Conservation (phyloP, 495 filamentous ascomycete species). For the Podospora sp. region DNA sequence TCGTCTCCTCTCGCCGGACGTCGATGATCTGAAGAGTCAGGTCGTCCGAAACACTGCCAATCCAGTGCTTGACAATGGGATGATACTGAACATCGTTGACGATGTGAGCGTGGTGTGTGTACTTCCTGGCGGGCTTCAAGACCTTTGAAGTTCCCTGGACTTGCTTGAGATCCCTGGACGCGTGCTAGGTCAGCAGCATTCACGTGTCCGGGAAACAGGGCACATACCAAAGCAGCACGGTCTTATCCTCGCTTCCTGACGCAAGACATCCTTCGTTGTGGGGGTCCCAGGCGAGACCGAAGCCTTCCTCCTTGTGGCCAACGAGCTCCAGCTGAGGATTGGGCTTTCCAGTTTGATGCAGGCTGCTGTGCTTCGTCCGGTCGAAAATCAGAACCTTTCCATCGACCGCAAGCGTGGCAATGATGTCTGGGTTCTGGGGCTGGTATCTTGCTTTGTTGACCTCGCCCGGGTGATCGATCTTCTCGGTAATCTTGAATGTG, state of each 20-base stretch:
- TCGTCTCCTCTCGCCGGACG: conserved; percentile 64
- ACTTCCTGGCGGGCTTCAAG: conserved; percentile 69
- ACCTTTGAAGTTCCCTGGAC: conserved; percentile 65
- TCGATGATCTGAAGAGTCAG: conserved; percentile 91
- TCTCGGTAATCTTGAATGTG: conserved; percentile 88
- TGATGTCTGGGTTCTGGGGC: conserved; percentile 96
- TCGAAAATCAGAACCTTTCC: conserved; percentile 91
- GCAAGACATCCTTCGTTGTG: conserved; percentile 79
- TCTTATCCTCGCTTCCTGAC: conserved; percentile 87
- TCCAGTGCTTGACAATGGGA: conserved; percentile 74
- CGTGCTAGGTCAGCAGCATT: conserved; percentile 13
- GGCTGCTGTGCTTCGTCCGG: conserved; percentile 85
- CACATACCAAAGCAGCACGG: conserved; percentile 83
- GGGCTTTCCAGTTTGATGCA: conserved; percentile 67
- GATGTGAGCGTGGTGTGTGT: conserved; percentile 83
- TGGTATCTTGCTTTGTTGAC: conserved; percentile 99
- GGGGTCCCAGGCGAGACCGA: conserved; percentile 90
- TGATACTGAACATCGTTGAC: conserved; percentile 98
- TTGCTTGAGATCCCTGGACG: conserved; percentile 73
- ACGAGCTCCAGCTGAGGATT: conserved; percentile 81
- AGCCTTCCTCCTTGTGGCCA: conserved; percentile 91
- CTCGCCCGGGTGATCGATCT: conserved; percentile 94
- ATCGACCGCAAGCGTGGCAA: conserved; percentile 90
- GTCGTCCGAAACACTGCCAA: conserved; percentile 95
- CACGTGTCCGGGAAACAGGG: background rate